A percentile compares a stretch with the other conserved stretches of the same genome.
Conservation (phyloP, 306 rosid species). For the Trifolium dubium region DNA sequence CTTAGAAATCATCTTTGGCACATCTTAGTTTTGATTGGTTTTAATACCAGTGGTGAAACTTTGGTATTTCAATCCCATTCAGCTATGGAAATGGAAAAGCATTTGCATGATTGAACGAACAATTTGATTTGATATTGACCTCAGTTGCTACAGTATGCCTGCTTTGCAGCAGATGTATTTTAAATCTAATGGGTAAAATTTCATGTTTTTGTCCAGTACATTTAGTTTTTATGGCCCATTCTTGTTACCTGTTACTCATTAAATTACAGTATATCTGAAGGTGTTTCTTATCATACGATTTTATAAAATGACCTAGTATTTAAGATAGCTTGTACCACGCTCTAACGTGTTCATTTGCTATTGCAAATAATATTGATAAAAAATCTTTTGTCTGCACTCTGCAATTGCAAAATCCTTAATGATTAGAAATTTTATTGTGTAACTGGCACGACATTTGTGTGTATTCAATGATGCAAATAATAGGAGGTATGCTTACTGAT, state of each 20-base stretch:
- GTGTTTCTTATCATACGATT: neutral
- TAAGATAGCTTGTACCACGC: neutral
- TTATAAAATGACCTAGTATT: conserved; percentile 10
- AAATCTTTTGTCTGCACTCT: conserved; percentile 2
- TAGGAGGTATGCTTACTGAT: neutral
- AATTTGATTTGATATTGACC: conserved; percentile 23
- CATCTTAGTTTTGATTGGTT: too few species aligned
- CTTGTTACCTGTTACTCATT: neutral
- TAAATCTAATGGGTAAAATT: neutral
- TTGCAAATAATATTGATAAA: conserved; percentile 25
- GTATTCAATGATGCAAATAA: conserved; percentile 20
- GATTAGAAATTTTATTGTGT: conserved; percentile 24
- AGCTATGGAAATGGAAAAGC: too few species aligned
- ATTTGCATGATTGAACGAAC: conserved; percentile 14
- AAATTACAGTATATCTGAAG: neutral
- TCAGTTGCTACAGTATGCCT: conserved; percentile 6
- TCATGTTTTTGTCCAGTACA: neutral
- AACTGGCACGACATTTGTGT: conserved; percentile 29
- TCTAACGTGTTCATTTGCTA: conserved; percentile 16
- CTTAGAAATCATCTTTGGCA: too few species aligned
- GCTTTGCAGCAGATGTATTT: conserved; percentile 24
- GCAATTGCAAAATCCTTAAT: neutral
- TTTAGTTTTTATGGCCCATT: conserved; percentile 25
- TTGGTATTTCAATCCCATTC: too few species aligned
- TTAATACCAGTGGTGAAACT: too few species aligned